Conservation (phyloP, 208 protist genomes). For the Naegleria lovaniensis region DNA sequence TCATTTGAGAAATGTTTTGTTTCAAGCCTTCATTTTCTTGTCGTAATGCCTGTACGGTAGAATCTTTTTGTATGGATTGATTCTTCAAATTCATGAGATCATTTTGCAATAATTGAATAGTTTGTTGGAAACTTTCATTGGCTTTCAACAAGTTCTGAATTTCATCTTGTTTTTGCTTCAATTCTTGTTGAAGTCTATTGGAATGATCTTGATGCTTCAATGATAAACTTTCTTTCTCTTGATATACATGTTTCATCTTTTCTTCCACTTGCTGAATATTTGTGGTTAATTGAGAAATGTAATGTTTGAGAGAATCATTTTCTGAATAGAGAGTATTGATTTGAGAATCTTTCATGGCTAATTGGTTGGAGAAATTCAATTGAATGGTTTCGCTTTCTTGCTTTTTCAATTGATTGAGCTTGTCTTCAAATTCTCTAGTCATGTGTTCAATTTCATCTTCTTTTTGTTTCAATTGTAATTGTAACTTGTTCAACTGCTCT, state of each 20-base stretch:
- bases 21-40: neutral
- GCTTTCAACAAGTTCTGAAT: neutral
- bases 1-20: neutral
- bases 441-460: neutral
- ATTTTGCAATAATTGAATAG: neutral
- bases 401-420: neutral
- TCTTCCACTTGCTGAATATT: neutral
- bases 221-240: no score
- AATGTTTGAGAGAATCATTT: neutral
- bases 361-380: neutral
- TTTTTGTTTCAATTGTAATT: conserved; percentile 4
- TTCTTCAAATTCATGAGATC: neutral
- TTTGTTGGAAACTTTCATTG: neutral
- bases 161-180: neutral
- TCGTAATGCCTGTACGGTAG: neutral
- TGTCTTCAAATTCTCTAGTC: neutral
- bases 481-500: neutral
- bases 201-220: no score
- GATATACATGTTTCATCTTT: neutral
- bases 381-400: no score
- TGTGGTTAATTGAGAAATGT: neutral
- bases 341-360: neutral
- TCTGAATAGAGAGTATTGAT: neutral
- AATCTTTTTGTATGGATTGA: neutral
- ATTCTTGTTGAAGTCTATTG: no score